phyloP scores from a whole-genome alignment of 78 protist species.

The Fonticula alba region DNA sequence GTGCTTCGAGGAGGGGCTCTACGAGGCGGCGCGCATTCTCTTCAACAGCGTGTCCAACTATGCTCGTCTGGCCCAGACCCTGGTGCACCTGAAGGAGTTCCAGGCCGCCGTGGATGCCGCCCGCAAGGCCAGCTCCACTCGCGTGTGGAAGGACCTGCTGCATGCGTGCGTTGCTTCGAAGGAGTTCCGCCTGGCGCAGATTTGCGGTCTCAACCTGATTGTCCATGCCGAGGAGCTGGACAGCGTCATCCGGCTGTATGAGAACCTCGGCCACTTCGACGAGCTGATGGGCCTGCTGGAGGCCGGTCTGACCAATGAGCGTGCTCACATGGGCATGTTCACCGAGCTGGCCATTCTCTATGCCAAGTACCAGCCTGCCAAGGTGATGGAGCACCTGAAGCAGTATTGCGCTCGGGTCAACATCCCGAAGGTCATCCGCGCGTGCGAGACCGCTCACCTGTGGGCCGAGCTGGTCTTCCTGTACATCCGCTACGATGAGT shows the following conservation, averaged over 20 bases:
- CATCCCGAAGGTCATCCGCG: conserved; percentile 60
- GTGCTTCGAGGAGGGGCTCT: conserved; percentile 78
- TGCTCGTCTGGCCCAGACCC: conserved; percentile 75
- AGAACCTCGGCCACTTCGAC: conserved; percentile 71
- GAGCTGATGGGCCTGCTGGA: conserved; percentile 73
- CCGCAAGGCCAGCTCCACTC: conserved; percentile 80
- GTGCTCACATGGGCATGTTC: conserved; percentile 95
- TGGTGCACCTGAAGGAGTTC: conserved; percentile 63
- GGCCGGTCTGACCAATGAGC: conserved; percentile 72
- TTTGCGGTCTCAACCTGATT: conserved; percentile 83
- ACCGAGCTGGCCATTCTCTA: conserved; percentile 93
- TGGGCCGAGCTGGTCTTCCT: conserved; percentile 86
- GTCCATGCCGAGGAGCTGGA: conserved; percentile 87
- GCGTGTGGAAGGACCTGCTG: conserved; percentile 92
- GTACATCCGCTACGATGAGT: conserved; percentile 84
- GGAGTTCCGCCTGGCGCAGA: conserved; percentile 94
- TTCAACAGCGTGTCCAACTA: conserved; percentile 75
- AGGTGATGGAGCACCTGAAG: conserved; percentile 94
- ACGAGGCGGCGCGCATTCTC: conserved; percentile 85
- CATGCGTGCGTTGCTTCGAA: conserved; percentile 82
- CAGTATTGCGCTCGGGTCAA: conserved; percentile 60
- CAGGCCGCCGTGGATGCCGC: conserved; percentile 97
- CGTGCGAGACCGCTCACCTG: conserved; percentile 71
- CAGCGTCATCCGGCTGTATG: conserved; percentile 56
- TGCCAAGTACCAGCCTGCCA: conserved; percentile 73